Conservation (phyloP, 1,284 basidiomycete genomes). For the Blastosporella zonata region DNA sequence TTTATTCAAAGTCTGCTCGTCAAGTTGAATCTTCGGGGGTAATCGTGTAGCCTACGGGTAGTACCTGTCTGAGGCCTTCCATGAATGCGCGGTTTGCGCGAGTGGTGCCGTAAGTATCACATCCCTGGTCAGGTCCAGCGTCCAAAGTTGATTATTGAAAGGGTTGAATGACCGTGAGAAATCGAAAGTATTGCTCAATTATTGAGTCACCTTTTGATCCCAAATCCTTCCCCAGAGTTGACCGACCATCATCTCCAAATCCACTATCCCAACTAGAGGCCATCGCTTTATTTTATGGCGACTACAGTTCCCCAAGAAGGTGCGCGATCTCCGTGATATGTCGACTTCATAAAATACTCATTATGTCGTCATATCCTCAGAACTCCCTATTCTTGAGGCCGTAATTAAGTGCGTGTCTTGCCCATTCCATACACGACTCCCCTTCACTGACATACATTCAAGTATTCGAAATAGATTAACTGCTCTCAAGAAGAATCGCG, state of each 20-base stretch:
- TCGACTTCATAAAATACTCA: constrained; percentile 2
- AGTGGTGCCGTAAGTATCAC: background rate
- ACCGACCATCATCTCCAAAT: constrained; percentile 1
- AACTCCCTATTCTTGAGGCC: constrained; percentile 92
- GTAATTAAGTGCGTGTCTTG: constrained; percentile 76
- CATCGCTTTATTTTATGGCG: constrained; percentile 40
- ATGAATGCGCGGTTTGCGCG: constrained; percentile 11
- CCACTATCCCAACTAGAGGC: background rate
- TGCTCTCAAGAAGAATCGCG: constrained; percentile 85
- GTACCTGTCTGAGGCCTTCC: constrained; percentile 16
- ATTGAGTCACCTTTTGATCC: constrained; percentile 11
- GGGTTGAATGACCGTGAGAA: constrained; percentile 26
- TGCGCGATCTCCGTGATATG: constrained; percentile 23
- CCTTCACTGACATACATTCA: constrained; percentile 17
- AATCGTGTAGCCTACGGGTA: background rate
- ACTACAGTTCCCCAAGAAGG: constrained; percentile 75
- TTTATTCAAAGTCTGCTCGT: constrained; percentile 10
- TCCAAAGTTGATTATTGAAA: constrained; percentile 2
- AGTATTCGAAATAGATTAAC: constrained; percentile 92
- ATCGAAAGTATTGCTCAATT: background rate
- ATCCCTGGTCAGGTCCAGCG: background rate
- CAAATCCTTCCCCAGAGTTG: constrained; percentile 2
- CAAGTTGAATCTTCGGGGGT: background rate
- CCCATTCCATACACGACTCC: constrained; percentile 5
- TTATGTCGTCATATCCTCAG: constrained; percentile 36